phyloP scores from a whole-genome alignment of 2,329 filamentous ascomycete genomes.

The Talaromyces sp. region DNA sequence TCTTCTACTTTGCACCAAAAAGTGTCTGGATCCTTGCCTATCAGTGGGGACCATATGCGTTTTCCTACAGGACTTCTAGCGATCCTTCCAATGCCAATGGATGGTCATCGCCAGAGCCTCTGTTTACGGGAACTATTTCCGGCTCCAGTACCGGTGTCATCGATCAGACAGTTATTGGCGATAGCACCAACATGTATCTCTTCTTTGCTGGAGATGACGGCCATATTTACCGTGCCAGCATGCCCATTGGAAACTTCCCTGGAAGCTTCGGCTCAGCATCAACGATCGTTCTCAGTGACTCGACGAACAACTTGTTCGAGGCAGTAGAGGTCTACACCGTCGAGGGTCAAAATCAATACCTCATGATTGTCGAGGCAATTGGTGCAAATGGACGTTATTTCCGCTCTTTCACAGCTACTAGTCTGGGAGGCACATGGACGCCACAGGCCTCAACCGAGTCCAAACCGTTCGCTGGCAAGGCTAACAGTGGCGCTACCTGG shows the following conservation, averaged over 20 bases:
- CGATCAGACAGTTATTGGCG: slow-evolving; percentile 63
- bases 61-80: slow-evolving; percentile 59
- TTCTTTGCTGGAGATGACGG: slow-evolving; percentile 68
- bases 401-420: slow-evolving; percentile 62
- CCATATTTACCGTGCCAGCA: slow-evolving; percentile 62
- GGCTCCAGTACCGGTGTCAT: slow-evolving; percentile 47
- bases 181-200: slow-evolving; percentile 60
- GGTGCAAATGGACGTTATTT: slow-evolving; percentile 47
- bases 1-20: slow-evolving; percentile 63
- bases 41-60: slow-evolving; percentile 60
- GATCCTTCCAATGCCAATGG: slow-evolving; percentile 57
- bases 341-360: no score
- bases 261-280: slow-evolving; percentile 45
- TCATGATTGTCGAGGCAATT: background rate
- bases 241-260: slow-evolving; percentile 51
- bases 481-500: background rate
- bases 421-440: slow-evolving; percentile 57
- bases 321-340: no score
- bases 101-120: slow-evolving; percentile 54
- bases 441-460: slow-evolving; percentile 55
- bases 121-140: slow-evolving; percentile 56
- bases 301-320: no score
- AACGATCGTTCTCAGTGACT: no score
- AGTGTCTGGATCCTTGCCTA: slow-evolving; percentile 62
- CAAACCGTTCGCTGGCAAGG: background rate